These are phyloP conservation scores for Verticillium alfalfae DNA, from an alignment of 2,329 filamentous ascomycete species.

Conservation along the genomic window DNA sequence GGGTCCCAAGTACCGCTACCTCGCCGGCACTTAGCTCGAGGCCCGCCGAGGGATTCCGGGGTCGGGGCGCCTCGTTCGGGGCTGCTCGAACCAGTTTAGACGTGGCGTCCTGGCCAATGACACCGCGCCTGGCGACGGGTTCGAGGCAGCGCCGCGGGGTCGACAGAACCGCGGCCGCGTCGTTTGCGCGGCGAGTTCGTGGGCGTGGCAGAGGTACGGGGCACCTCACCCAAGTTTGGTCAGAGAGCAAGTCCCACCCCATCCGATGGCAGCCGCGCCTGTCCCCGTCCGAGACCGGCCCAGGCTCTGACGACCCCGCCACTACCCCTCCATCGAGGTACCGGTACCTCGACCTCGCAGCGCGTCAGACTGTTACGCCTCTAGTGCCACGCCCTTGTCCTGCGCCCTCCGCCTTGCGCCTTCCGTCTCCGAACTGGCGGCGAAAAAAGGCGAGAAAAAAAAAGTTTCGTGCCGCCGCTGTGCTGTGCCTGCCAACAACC, in stretches of 20 bases:
- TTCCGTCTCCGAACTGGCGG: background rate
- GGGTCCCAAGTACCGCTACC: background rate
- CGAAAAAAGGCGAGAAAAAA: too few species aligned
- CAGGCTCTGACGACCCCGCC: background rate
- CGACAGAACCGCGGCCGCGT: background rate
- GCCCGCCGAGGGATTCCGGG: background rate
- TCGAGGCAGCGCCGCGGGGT: background rate
- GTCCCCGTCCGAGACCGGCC: background rate
- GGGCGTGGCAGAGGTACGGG: background rate
- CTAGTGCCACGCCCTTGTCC: background rate
- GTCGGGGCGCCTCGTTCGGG: background rate
- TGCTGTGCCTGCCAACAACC: background rate
- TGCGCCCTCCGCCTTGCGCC: background rate
- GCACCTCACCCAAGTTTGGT: background rate
- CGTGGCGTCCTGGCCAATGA: background rate
- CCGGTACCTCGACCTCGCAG: background rate
- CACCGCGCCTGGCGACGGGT: background rate
- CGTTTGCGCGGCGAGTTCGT: background rate
- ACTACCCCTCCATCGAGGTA: background rate
- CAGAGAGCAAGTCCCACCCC: background rate
- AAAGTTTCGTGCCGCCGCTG: background rate
- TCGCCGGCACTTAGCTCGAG: background rate
- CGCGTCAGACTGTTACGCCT: background rate
- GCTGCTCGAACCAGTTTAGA: background rate
- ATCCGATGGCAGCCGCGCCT: background rate